Percentiles rank a stretch among this genome's conserved stretches.
phyloP scores from a whole-genome alignment of 495 filamentous ascomycete species.

The Symbiotaphrina buchneri region DNA sequence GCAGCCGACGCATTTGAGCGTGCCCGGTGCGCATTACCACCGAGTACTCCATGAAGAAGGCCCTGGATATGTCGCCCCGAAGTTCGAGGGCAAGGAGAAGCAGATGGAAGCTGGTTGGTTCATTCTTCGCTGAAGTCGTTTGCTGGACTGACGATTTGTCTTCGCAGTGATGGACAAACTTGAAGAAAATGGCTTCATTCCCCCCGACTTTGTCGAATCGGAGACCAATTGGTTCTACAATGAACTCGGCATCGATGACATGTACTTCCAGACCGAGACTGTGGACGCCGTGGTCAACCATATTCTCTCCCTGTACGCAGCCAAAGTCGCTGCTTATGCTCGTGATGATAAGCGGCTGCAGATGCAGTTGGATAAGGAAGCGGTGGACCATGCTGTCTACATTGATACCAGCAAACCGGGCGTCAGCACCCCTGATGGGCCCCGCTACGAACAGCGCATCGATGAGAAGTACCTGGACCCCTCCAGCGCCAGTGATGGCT shows the following conservation, averaged over 20 bases:
- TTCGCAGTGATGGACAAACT: conserved; percentile 54
- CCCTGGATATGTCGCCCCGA: conserved; percentile 87
- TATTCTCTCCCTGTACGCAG: conserved; percentile 88
- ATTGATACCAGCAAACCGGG: conserved; percentile 93
- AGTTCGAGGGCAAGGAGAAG: conserved; percentile 80
- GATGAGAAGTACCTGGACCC: conserved; percentile 83
- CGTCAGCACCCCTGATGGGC: conserved; percentile 46
- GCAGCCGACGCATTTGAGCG: conserved; percentile 71
- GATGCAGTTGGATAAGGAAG: conserved; percentile 89
- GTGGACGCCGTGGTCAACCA: conserved; percentile 77
- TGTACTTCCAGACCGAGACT: conserved; percentile 90
- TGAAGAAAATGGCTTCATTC: conserved; percentile 70
- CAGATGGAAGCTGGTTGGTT: conserved; percentile 74
- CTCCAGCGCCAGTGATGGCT: conserved; percentile 40
- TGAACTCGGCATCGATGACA: conserved; percentile 90
- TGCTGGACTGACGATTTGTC: conserved; percentile 8
- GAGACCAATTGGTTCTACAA: conserved; percentile 96
- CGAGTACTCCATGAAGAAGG: conserved; percentile 66
- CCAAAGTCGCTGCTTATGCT: conserved; percentile 86
- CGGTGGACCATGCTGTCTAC: conserved; percentile 86
- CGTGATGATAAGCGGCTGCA: conserved; percentile 85
- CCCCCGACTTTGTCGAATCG: conserved; percentile 53
- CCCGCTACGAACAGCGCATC: conserved; percentile 79
- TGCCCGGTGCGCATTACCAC: conserved; percentile 30
- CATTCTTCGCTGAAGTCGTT: no score